Evolutionary conservation across 2,329 filamentous ascomycete species (phyloP).

Genomic region (Fusarium siculi): DNA sequence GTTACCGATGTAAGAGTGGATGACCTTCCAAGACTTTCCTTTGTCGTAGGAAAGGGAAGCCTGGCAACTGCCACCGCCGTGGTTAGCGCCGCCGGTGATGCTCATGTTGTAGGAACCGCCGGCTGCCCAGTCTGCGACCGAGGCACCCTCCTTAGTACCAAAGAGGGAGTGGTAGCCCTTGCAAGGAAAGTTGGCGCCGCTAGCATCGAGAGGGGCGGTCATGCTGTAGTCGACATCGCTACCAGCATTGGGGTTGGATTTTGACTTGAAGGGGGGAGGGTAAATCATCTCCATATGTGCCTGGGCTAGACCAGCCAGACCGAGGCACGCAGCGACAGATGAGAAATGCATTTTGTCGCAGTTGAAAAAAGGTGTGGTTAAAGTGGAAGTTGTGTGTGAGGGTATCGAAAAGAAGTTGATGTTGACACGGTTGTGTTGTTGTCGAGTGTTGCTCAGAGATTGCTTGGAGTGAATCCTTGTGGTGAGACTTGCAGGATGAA

Average conservation of each 20-base stretch:
- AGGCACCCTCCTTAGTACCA: conserved; percentile 59
- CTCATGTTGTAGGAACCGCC: conserved; percentile 72
- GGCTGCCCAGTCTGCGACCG: conserved; percentile 70
- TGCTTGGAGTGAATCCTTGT: conserved; percentile 15
- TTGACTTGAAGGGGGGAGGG: conserved; percentile 64
- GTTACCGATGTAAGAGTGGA: conserved; percentile 66
- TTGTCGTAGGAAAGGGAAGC: conserved; percentile 78
- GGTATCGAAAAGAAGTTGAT: conserved; percentile 25
- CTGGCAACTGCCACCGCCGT: conserved; percentile 81
- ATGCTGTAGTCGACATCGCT: conserved; percentile 75
- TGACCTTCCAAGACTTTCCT: conserved; percentile 75
- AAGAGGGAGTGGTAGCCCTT: conserved; percentile 69
- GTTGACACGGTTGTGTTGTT: conserved; percentile 8
- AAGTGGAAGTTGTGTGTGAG: conserved; percentile 9
- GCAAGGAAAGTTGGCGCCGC: conserved; percentile 78
- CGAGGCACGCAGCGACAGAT: conserved; percentile 54
- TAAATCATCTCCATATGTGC: conserved; percentile 68
- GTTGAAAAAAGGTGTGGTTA: not conserved
- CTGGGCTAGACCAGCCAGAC: conserved; percentile 55
- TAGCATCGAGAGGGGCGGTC: conserved; percentile 70
- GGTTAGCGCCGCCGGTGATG: conserved; percentile 69
- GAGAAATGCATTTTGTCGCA: conserved; percentile 53
- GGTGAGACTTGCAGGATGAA: conserved; percentile 9
- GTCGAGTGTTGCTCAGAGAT: conserved; percentile 17
- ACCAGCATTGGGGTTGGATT: conserved; percentile 59